These are phyloP conservation scores for Wickerhamomyces pijperi DNA, from an alignment of 805 yeast species.

Conservation along the genomic window DNA sequence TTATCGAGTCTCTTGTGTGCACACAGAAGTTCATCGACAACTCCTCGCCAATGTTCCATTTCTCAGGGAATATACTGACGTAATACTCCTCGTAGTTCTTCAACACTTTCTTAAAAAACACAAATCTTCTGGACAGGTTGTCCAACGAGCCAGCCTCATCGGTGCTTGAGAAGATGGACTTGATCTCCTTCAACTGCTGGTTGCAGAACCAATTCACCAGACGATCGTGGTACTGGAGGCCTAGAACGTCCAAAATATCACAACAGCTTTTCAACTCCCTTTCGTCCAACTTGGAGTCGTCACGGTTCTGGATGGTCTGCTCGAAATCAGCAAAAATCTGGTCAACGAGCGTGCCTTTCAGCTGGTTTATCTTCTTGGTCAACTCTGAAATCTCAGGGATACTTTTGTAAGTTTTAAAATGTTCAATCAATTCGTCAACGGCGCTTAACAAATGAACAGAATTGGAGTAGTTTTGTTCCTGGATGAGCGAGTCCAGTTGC, in stretches of 20 bases:
- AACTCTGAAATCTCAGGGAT: conserved; percentile 69
- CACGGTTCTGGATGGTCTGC: conserved; percentile 26
- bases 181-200: conserved; percentile 60
- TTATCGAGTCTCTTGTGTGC: conserved; percentile 57
- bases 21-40: conserved; percentile 55
- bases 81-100: conserved; percentile 44
- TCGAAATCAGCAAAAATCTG: conserved; percentile 71
- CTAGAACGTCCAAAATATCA: conserved; percentile 54
- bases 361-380: conserved; percentile 43
- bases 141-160: conserved; percentile 96
- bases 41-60: conserved; percentile 61
- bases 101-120: conserved; percentile 68
- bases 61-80: conserved; percentile 46
- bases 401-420: conserved; percentile 72
- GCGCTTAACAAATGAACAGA: conserved; percentile 56
- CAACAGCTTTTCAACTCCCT: conserved; percentile 51
- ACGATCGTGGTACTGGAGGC: conserved; percentile 43
- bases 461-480: conserved; percentile 36
- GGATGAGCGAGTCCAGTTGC: conserved; percentile 37
- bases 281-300: conserved; percentile 9
- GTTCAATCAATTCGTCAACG: conserved; percentile 58
- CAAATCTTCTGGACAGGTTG: conserved; percentile 69
- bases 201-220: conserved; percentile 66
- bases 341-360: conserved; percentile 52
- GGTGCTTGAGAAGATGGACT: conserved; percentile 57